Evolutionary conservation across 1,284 basidiomycete species (phyloP), one percentile per base, ranked within the genome.

Genomic region (Pseudozyma pruni): DNA sequence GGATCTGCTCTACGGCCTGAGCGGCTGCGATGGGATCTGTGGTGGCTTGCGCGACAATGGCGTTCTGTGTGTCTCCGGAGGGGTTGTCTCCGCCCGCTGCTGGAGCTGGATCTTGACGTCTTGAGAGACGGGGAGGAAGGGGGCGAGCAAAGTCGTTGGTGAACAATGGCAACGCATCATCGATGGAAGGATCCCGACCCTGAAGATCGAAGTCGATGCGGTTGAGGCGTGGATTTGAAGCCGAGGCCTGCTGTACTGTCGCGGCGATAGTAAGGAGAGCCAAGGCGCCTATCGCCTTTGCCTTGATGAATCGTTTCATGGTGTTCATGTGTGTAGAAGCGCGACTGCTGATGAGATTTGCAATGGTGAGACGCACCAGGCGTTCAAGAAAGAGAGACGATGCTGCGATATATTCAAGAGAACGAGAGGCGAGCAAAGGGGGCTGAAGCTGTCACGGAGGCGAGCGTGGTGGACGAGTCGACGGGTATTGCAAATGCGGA

Each of bases 191-290:
- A 1, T 59, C 22, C 7, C 47, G 35, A 14, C 38, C 33, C 2
- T 51, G 42, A 7, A 59, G 51, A 14, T 58, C 51, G 6, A 59
- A 8, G 25, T 63, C 48, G 54, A 63, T 48, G 45, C 67, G 67
- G 23, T 70, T 70, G n/a, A 69, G 48, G 42, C 53, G 59, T 11
- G 55, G 67, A 19, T 13, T 63, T 9, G 67, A 70, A 20, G 60
- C 60, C 13, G 50, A 51, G 1, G 41, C 55, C 8, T 43, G 59
- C 32, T 34, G 47, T 5, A 23, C 34, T 4, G 53, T 6, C 19
- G 41, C 55, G 22, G 53, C 42, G 32, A 70, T 19, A 11, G 56
- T 47, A 1, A 70, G 60, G 34, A 58, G 25, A 3, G 55, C 45
- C 13, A 69, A 34, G 3, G 59, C 43, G 25, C 34, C 48, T 33